Evolutionary conservation across 2,329 filamentous ascomycete genomes (phyloP).

Genomic region (Onygenales sp.): DNA sequence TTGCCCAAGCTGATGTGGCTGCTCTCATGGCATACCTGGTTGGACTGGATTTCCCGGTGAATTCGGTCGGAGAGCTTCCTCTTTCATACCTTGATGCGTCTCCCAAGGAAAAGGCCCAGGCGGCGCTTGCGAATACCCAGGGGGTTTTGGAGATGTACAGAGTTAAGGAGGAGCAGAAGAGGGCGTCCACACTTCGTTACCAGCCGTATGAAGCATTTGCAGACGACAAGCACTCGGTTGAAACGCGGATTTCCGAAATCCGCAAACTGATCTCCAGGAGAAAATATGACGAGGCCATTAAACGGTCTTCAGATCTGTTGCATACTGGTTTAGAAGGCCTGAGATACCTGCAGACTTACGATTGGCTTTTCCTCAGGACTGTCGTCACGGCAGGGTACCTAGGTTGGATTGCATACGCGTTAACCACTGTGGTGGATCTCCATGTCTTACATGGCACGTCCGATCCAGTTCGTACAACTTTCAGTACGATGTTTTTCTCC

Average conservation of each 20-base stretch:
- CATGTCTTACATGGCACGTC: constrained; percentile 70
- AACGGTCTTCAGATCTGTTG: constrained; percentile 67
- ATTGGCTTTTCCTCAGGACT: constrained; percentile 90
- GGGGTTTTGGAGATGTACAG: constrained; percentile 92
- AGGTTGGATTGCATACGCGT: constrained; percentile 88
- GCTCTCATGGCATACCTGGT: constrained; percentile 90
- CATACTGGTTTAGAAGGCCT: constrained; percentile 69
- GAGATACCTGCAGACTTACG: constrained; percentile 92
- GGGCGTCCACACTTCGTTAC: constrained; percentile 64
- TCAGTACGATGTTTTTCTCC: constrained; percentile 58
- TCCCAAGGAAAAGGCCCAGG: constrained; percentile 69
- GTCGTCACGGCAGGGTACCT: constrained; percentile 85
- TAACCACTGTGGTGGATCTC: constrained; percentile 78
- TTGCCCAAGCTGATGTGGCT: constrained; percentile 86
- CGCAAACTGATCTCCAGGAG: constrained; percentile 55
- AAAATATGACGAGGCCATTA: constrained; percentile 67
- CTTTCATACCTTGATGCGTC: constrained; percentile 68
- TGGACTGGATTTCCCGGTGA: constrained; percentile 83
- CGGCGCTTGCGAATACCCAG: constrained; percentile 72
- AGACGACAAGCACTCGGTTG: constrained; percentile 48
- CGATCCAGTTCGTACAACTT: constrained; percentile 52
- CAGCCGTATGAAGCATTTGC: constrained; percentile 64
- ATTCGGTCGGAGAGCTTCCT: constrained; percentile 89
- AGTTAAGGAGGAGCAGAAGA: constrained; percentile 84
- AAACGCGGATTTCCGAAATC: constrained; percentile 60